A percentile compares a stretch with the other conserved stretches of the same genome.
Conservation (phyloP, 2,329 filamentous ascomycete species). For the Aspergillus sclerotialis region DNA sequence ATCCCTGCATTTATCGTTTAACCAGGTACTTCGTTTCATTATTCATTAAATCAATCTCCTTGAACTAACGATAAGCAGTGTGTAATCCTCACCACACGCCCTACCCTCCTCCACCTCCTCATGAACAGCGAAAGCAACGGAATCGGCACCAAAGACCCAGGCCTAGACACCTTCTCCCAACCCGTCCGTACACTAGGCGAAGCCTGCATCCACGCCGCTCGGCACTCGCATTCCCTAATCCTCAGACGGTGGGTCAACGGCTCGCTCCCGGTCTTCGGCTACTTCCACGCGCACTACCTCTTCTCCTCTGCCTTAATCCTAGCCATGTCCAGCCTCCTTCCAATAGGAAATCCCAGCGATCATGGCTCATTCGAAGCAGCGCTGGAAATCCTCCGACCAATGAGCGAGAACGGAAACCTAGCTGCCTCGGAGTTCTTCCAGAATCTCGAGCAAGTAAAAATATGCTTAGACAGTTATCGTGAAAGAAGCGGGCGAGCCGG, state of each 20-base stretch:
- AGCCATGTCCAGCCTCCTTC: conserved; percentile 30
- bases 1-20: conserved; percentile 33
- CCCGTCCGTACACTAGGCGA: conserved; percentile 30
- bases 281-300: conserved; percentile 35
- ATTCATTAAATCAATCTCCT: neutral
- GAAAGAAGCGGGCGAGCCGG: neutral
- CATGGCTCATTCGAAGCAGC: conserved; percentile 25
- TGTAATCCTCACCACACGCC: conserved; percentile 32
- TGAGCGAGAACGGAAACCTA: conserved; percentile 31
- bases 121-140: conserved; percentile 20
- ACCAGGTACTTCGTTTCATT: conserved; percentile 11
- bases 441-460: conserved; percentile 27
- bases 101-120: conserved; percentile 33
- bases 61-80: conserved; percentile 19
- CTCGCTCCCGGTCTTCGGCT: conserved; percentile 31
- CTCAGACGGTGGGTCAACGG: conserved; percentile 33
- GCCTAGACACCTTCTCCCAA: conserved; percentile 24
- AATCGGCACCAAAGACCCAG: conserved; percentile 2
- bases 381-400: conserved; percentile 23
- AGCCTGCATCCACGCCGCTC: conserved; percentile 32
- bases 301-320: conserved; percentile 33
- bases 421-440: conserved; percentile 28
- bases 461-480: conserved; percentile 19
- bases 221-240: conserved; percentile 31
- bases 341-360: conserved; percentile 24